These are phyloP conservation scores for Leccinum obscurum DNA, from an alignment of 768 basidiomycete genomes.

Conservation along the genomic window DNA sequence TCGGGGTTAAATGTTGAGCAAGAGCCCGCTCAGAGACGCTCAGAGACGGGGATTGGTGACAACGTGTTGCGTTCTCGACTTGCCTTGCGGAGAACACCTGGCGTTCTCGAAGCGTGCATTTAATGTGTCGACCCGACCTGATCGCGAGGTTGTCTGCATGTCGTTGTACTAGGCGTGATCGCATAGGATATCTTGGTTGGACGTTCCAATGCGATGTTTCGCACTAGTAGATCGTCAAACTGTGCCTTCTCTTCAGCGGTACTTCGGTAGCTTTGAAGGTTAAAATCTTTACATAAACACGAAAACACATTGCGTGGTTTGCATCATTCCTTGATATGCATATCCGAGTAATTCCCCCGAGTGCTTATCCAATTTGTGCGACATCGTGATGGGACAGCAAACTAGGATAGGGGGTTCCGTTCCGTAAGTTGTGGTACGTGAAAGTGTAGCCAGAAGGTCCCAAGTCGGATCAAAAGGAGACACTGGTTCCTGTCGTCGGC, in stretches of 20 bases:
- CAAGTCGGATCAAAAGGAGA: constrained; percentile 14
- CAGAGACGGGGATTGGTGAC: constrained; percentile 12
- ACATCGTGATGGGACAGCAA: neutral
- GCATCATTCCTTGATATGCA: neutral
- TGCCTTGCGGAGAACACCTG: constrained; percentile 9
- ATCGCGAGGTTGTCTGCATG: neutral
- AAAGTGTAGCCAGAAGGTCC: neutral
- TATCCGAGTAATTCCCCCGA: neutral
- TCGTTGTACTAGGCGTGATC: neutral
- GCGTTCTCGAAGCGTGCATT: constrained; percentile 3
- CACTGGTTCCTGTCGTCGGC: neutral
- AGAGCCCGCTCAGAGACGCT: neutral
- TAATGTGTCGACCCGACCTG: constrained; percentile 3
- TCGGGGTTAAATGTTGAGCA: neutral
- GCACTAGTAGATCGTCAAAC: neutral
- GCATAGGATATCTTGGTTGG: neutral
- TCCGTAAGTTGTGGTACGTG: neutral
- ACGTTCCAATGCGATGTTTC: neutral
- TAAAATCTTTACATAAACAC: neutral
- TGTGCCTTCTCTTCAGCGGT: neutral
- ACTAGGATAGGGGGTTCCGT: constrained; percentile 5
- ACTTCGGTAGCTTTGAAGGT: neutral
- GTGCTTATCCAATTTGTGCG: constrained; percentile 2
- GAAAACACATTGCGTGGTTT: neutral
- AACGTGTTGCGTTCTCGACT: neutral